phyloP scores from a whole-genome alignment of 192 early-diverging fungal species.

The Rhizoclosmatium globosum region DNA sequence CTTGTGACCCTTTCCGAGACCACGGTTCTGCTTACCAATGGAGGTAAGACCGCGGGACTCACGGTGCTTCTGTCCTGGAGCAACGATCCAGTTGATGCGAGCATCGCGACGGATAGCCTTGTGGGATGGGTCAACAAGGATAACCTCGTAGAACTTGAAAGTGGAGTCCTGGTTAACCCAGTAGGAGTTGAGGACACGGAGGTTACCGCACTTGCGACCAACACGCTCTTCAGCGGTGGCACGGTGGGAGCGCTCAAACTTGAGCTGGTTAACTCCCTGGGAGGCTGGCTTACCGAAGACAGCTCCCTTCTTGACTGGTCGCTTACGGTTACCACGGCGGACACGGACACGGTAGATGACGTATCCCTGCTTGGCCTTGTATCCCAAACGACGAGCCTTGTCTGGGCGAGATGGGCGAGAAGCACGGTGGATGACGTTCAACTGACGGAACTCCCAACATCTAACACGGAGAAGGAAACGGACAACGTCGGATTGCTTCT shows the following conservation, averaged over 20 bases:
- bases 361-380: constrained; percentile 99
- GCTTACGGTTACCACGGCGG: constrained; percentile 98
- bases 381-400: constrained; percentile 99
- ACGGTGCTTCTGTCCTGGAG: constrained; percentile 98
- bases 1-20: constrained; percentile 94
- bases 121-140: constrained; percentile 97
- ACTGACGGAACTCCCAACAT: constrained; percentile 82
- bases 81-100: constrained; percentile 99
- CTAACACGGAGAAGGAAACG: constrained; percentile 95
- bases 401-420: constrained; percentile 98
- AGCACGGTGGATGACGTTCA: constrained; percentile 98
- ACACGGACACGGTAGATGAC: constrained; percentile 99
- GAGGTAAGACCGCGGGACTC: constrained; percentile 98
- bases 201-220: constrained; percentile 94
- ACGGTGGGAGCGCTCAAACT: constrained; percentile 96
- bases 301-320: constrained; percentile 96
- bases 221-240: constrained; percentile 98
- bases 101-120: constrained; percentile 98
- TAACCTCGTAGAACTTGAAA: constrained; percentile 99
- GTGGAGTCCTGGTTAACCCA: constrained; percentile 99
- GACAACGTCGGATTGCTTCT: constrained; percentile 99
- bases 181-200: constrained; percentile 99
- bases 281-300: constrained; percentile 98
- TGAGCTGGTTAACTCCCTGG: constrained; percentile 99
- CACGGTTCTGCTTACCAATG: constrained; percentile 96